Evolutionary conservation across 768 basidiomycete species (phyloP), one percentile per base, ranked within the genome.

Genomic region (Hypsizygus marmoreus): DNA sequence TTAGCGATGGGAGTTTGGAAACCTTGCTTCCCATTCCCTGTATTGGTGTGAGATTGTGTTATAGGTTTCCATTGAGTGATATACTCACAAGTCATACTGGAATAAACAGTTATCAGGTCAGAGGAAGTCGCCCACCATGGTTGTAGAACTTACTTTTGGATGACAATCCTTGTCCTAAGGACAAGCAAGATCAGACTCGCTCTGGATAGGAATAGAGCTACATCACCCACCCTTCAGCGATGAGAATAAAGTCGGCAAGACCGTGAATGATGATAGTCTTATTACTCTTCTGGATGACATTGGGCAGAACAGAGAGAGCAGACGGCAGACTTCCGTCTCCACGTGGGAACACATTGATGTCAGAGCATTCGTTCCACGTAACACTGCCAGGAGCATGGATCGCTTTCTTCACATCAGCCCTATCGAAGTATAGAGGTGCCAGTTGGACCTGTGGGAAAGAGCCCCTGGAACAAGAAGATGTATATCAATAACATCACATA

Each of bases 221-320:
- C 16, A 30, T 12, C 5, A 61, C 78, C 46, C 51, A 85, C 84
- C 88, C 88, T 50, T 88, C 82, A 8, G 86, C 79, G 39, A 90
- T 87, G 25, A 86, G 68, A 45, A 86, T 73, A 55, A 80, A 90
- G 62, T 91, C 88, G 0, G 79, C 84, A 39, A 88, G 68, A 0
- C 88, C 88, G 40, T 91, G 87, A 4, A 81, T 72, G 43, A 90
- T 82, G 11, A 89, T 83, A 2, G 72, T 77, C 40, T 85, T 71
- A 42, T 78, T 67, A 61, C 72, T 88, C 72, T 86, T 88, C 65
- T 88, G 84, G 43, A 91, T 89, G 43, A 87, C 86, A 50, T 71
- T 82, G 4, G 88, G 86, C 3, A 90, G 70, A 1, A 88, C 84
- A 4, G 72, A 79, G 40, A 88, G 72, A 0, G 78, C 75, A 6